Base-by-base conservation (phyloP, 176 grass and related monocot genomes). In the Rhynchospora tenuis region DNA sequence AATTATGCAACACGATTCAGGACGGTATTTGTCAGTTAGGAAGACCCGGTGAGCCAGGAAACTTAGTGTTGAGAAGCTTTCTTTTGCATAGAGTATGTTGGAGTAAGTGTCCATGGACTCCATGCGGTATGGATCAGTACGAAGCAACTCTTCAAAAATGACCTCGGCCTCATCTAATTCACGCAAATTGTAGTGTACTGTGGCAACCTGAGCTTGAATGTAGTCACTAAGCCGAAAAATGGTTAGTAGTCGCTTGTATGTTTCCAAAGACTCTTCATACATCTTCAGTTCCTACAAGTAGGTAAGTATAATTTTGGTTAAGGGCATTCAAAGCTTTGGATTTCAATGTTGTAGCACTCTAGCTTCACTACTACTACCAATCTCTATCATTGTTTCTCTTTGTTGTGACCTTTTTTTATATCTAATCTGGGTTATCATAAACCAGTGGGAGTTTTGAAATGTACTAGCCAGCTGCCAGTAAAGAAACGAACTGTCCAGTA, bases 31-130 rank as follows among this genome's bases (percentile, higher is more conserved):
- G 66, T 99, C 97, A 2, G 97, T 99, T 75, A 95, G 88, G 90
- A 95, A 99, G 20, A 99, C 93, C 78, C 91, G 89, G 93, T 99
- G 97, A 62, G 97, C 97, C 70, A 99, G 93, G 81, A 99, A 95
- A 84, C 93, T 95, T 59, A 99, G 83, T 82, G 97, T 87, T 73
- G 88, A 92, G 52, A 93, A 88, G 84, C 88, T 92, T 86, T 99
- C 97, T 86, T 99, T 99, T 79, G 97, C 97, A 85, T 93, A 99
- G 50, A 99, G 82, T 79, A 99, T 83, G 84, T 99, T 99, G 61
- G 93, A 99, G 60, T 92, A 99, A 84, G 91, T 90, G 70, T 96
- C 97, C 97, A 99, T 93, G 61, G 93, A 93, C 84, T 99, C 97
- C 70, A 95, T 93, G 65, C 93, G 93, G 82, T 95, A 95, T 63